Base-by-base conservation (phyloP, 139 green algal genomes). In the Microglena sp. region DNA sequence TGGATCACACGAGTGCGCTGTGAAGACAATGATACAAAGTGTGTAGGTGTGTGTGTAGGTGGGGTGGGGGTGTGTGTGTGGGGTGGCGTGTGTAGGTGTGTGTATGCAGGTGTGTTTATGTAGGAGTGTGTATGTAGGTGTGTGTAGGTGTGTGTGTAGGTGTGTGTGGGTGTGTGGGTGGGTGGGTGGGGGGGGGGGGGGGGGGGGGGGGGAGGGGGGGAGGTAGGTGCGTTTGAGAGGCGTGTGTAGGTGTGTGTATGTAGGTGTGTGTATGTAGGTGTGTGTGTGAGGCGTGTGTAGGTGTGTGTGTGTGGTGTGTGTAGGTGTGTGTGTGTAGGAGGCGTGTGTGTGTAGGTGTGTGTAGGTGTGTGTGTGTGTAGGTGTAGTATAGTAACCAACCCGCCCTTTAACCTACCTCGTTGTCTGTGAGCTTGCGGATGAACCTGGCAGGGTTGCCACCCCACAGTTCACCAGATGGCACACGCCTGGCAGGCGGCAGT, bases 391-490 rank as follows among this genome's bases (percentile, higher is more conserved):
- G n/a, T n/a, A n/a, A n/a, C n/a, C n/a, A n/a, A n/a, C n/a, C n/a
- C n/a, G n/a, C n/a, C n/a, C n/a, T n/a, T n/a, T n/a, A n/a, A n/a
- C 76, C 8, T 33, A 88, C 80, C 64, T 89, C 82, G 55, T 85
- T 66, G 7, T 63, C 80, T 35, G 76, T 92, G 30, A 95, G 70
- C 53, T 90, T 77, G 4, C 90, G 80, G 3, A 95, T 73, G 55
- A 86, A 93, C 15, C 68, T 71, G 0, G 88, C 89, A 24, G 90
- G 90, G 64, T 84, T 87, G 45, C 90, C 89, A 1, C 72, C 87
- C 90, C 90, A 96, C 61, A 95, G 67, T 71, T 96, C 74, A 2
- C 87, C 89, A 28, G 76, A 72, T n/a, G 89, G 89, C 21, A 96
- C 78, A 33, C 80, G 74, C 4, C 85, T 67, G 11, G 85, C 90